phyloP scores from a whole-genome alignment of 2,329 filamentous ascomycete genomes.

The Ramichloridium luteum region DNA sequence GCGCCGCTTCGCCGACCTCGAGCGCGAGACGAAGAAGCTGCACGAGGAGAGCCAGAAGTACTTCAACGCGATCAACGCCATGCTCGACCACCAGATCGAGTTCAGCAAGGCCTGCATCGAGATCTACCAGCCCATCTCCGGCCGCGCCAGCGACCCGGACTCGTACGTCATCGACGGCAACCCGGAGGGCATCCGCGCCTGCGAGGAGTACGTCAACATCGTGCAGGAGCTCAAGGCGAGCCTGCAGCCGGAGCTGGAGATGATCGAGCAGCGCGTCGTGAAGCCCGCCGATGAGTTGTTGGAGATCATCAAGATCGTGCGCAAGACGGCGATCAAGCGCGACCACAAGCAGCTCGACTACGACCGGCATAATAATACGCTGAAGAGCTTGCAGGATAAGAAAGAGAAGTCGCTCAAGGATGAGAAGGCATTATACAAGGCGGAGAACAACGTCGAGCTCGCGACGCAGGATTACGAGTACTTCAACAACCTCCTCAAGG shows the following conservation, averaged over 20 bases:
- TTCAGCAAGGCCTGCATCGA: slow-evolving; percentile 94
- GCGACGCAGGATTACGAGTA: slow-evolving; percentile 95
- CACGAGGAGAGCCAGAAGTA: slow-evolving; percentile 97
- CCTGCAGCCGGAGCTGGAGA: slow-evolving; percentile 82
- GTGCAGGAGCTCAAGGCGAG: slow-evolving; percentile 84
- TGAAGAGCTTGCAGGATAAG: slow-evolving; percentile 96
- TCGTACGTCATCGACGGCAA: slow-evolving; percentile 73
- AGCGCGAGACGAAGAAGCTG: slow-evolving; percentile 89
- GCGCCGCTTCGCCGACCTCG: slow-evolving; percentile 76
- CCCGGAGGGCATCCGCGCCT: slow-evolving; percentile 82
- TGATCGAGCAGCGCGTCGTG: slow-evolving; percentile 89
- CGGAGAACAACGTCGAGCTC: slow-evolving; percentile 79
- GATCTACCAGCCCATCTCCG: slow-evolving; percentile 96
- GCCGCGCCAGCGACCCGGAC: slow-evolving; percentile 84
- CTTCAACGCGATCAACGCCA: slow-evolving; percentile 94
- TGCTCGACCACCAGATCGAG: slow-evolving; percentile 94
- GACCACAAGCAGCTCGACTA: slow-evolving; percentile 97
- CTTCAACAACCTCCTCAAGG: slow-evolving; percentile 94
- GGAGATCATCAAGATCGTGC: slow-evolving; percentile 89
- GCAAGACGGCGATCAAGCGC: slow-evolving; percentile 77
- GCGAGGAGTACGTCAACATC: slow-evolving; percentile 88
- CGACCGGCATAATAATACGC: slow-evolving; percentile 66
- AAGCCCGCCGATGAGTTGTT: slow-evolving; percentile 85
- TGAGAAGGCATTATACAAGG: slow-evolving; percentile 93
- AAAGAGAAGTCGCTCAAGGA: slow-evolving; percentile 95